A percentile compares a stretch with the other conserved stretches of the same genome.
Evolutionary conservation across 2,329 filamentous ascomycete genomes (phyloP).

Genomic region (Zasmidium cellare): DNA sequence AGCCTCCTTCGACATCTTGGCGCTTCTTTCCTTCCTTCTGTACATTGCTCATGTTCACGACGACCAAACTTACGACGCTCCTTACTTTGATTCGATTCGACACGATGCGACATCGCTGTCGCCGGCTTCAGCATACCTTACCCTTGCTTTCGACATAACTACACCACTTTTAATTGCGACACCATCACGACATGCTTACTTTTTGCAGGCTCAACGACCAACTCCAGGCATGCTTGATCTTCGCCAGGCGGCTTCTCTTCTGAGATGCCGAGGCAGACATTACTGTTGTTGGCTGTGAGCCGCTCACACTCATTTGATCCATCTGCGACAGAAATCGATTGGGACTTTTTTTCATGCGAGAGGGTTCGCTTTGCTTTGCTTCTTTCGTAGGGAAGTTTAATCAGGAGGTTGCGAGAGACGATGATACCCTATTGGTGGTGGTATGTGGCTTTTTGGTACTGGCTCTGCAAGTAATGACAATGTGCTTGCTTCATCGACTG

Average conservation of each 20-base stretch:
- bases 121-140: background rate
- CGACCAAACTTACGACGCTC: too few species aligned
- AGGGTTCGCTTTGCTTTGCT: background rate
- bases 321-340: too few species aligned
- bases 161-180: too few species aligned
- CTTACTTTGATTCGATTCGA: background rate
- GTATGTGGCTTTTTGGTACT: background rate
- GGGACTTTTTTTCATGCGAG: background rate
- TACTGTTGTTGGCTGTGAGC: background rate
- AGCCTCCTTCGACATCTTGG: background rate
- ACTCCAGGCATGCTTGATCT: slow-evolving; percentile 3
- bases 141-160: too few species aligned
- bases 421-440: background rate
- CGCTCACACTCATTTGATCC: background rate
- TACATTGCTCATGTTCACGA: too few species aligned
- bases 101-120: background rate
- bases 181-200: too few species aligned
- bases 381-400: background rate
- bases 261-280: background rate
- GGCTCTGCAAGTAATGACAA: background rate
- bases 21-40: too few species aligned
- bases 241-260: slow-evolving; percentile 1
- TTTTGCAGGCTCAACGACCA: background rate
- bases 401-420: background rate
- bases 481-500: background rate